These are phyloP conservation scores for Ormosia semicastrata DNA, from an alignment of 306 rosid species.

Conservation along the genomic window DNA sequence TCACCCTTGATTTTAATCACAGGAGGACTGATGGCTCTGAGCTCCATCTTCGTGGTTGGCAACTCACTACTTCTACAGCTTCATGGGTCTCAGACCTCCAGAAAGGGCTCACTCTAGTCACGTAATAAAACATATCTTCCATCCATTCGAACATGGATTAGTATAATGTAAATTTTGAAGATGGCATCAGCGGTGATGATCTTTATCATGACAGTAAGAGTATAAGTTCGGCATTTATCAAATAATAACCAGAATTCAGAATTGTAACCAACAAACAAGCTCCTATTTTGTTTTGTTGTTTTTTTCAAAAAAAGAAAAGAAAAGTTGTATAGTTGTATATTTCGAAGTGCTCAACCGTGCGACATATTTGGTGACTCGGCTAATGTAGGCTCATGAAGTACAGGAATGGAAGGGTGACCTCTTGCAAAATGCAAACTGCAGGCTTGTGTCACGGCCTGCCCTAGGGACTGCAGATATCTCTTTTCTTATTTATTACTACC, in stretches of 20 bases:
- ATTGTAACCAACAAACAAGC: background rate
- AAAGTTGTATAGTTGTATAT: background rate
- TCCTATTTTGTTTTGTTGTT: background rate
- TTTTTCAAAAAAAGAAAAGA: background rate
- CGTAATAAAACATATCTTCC: background rate
- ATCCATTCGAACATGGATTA: background rate
- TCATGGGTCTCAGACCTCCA: slow-evolving; percentile 45
- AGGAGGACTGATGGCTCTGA: slow-evolving; percentile 97
- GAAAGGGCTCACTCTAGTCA: slow-evolving; percentile 21
- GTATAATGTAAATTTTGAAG: background rate
- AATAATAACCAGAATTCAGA: background rate
- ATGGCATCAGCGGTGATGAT: background rate
- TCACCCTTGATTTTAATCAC: slow-evolving; percentile 34
- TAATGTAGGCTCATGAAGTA: background rate
- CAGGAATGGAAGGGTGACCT: background rate
- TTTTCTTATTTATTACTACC: background rate
- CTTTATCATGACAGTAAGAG: background rate
- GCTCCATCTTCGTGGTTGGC: slow-evolving; percentile 90
- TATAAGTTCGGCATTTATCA: background rate
- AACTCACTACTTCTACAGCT: slow-evolving; percentile 88
- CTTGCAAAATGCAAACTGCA: background rate
- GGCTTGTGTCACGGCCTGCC: background rate
- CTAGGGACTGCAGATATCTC: background rate
- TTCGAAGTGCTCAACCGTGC: background rate
- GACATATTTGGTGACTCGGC: background rate